Percentiles rank a stretch among this genome's conserved stretches.
phyloP scores from a whole-genome alignment of 352 stramenopile genomes.

The Detonula confervacea region DNA sequence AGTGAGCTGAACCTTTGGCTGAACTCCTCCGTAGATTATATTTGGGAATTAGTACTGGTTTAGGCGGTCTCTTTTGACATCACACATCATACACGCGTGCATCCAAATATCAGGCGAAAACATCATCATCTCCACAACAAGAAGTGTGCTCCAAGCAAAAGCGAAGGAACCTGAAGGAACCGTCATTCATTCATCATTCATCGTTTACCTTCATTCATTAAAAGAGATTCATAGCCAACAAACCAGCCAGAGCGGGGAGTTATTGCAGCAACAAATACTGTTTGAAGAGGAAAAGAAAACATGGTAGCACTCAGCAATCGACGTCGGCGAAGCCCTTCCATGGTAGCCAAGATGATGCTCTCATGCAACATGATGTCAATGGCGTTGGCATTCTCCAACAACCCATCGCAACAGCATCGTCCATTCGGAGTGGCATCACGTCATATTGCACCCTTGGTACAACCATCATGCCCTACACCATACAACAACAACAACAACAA shows the following conservation, averaged over 20 bases:
- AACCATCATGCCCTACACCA: not conserved
- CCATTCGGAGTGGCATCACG: not conserved
- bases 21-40: too few relatives aligned
- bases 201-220: not conserved
- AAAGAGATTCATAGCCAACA: too few relatives aligned
- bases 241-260: too few relatives aligned
- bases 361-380: slow-evolving; percentile 15
- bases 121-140: too few relatives aligned
- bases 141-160: too few relatives aligned
- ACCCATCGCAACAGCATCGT: slow-evolving; percentile 6
- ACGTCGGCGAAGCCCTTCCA: not conserved
- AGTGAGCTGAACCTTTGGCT: too few relatives aligned
- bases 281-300: too few relatives aligned
- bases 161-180: not conserved
- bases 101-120: too few relatives aligned
- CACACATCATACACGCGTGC: too few relatives aligned
- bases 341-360: not conserved
- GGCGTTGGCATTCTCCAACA: slow-evolving; percentile 16
- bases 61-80: too few relatives aligned
- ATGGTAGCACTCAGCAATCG: not conserved
- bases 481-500: slow-evolving; percentile 5
- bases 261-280: too few relatives aligned
- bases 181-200: not conserved
- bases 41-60: too few relatives aligned
- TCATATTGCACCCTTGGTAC: not conserved